Base-by-base conservation (phyloP, 2,329 filamentous ascomycete genomes). In the Sphaerulina musiva region DNA sequence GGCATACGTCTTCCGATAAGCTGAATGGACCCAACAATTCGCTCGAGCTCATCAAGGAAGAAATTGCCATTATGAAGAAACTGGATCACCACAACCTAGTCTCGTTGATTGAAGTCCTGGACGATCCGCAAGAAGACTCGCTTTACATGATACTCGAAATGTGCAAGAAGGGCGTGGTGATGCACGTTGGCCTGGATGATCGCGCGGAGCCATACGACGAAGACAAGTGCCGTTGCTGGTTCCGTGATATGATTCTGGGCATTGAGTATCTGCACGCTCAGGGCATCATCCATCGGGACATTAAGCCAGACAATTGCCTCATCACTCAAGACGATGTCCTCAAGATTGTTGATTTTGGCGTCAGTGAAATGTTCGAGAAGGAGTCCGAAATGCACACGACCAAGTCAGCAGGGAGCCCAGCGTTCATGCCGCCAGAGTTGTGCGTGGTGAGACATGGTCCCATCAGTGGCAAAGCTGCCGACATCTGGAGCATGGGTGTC, bases 1-100 rank as follows among this genome's bases (percentile, higher is more conserved):
- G 82, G 36, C 78, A 80, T 63, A 79, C 80, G 8, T 76, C 77
- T 6, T 73, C 72, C 6, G 77, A 81, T 42, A 60, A 58, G 50
- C 44, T 60, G 23, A 72, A 76, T 46, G 75, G 79, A 57, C 79
- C 79, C 42, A 85, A 87, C 68, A 85, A 85, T 62, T 82, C 92
- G 0, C 76, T 97, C 10, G 87, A 87, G 66, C 76, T 97, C 56
- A 97, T 98, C 70, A 87, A 90, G 57, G 88, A 95, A 70, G 93
- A 98, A 72, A 93, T 97, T 65, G 93, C 93, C 55, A 95, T 97
- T 68, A 97, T 98, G 91, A 98, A 97, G 77, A 97, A 97, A 73
- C 79, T 97, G 45, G 85, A 96, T 67, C 93, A 98, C 67, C 86
- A 84, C 29, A 98, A 97, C 67, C 76, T 98, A n/a, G 92, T 97